phyloP scores from a whole-genome alignment of 73 alveolate species.

The Urostyla sp. region DNA sequence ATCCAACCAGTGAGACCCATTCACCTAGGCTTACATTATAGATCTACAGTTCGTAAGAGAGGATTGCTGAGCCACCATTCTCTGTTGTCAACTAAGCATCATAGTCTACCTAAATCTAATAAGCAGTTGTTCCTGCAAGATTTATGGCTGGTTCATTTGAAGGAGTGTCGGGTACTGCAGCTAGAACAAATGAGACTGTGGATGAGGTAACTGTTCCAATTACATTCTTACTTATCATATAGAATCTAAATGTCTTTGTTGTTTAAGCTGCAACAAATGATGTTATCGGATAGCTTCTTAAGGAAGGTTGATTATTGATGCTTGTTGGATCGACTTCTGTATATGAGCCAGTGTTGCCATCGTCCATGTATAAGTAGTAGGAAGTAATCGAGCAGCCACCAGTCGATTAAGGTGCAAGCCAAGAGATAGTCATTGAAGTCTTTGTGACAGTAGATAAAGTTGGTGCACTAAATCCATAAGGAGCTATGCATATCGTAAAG shows the following conservation, averaged over 20 bases:
- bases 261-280: constrained; percentile 30
- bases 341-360: constrained; percentile 35
- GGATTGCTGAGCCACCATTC: constrained; percentile 69
- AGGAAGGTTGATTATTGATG: constrained; percentile 51
- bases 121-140: constrained; percentile 35
- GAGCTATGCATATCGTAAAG: constrained; percentile 55
- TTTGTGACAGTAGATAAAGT: constrained; percentile 26
- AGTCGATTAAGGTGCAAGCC: constrained; percentile 57
- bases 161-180: constrained; percentile 65
- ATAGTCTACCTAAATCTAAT: constrained; percentile 60
- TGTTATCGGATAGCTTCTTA: constrained; percentile 42
- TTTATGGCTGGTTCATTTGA: constrained; percentile 46
- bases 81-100: not conserved
- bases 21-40: constrained; percentile 15
- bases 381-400: constrained; percentile 74
- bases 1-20: constrained; percentile 65
- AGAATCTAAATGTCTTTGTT: constrained; percentile 47
- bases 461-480: constrained; percentile 52
- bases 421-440: constrained; percentile 16
- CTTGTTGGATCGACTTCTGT: constrained; percentile 40
- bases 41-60: constrained; percentile 60
- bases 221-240: constrained; percentile 51
- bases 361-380: constrained; percentile 32
- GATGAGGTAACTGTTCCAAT: constrained; percentile 52
- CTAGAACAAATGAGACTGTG: constrained; percentile 47